A percentile compares a stretch with the other conserved stretches of the same genome.
Evolutionary conservation across 1,139 yeast species (phyloP).

Genomic region (Pichia sp.): DNA sequence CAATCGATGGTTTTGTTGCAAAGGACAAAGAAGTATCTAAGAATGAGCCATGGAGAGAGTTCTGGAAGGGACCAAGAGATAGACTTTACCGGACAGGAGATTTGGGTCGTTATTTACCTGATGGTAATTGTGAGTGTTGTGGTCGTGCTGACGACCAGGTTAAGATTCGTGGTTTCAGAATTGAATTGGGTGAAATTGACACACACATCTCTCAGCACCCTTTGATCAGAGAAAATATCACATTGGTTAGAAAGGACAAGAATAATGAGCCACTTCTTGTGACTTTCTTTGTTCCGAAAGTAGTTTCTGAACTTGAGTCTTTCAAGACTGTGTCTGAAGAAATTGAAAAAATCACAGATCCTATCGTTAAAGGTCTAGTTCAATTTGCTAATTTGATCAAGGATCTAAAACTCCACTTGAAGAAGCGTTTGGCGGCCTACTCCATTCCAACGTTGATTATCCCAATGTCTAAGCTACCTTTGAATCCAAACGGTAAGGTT

Average conservation of each 20-base stretch:
- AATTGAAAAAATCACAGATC: constrained; percentile 48
- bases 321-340: constrained; percentile 43
- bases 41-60: constrained; percentile 67
- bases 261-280: constrained; percentile 89
- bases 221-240: constrained; percentile 83
- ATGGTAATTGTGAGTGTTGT: constrained; percentile 95
- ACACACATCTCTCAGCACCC: constrained; percentile 94
- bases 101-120: constrained; percentile 92
- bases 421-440: constrained; percentile 85
- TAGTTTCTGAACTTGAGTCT: constrained; percentile 50
- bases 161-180: constrained; percentile 96
- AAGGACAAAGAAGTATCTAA: constrained; percentile 41
- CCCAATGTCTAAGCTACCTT: constrained; percentile 78
- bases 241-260: constrained; percentile 88
- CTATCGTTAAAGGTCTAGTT: constrained; percentile 76
- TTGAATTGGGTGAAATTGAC: constrained; percentile 96
- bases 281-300: constrained; percentile 87
- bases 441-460: constrained; percentile 92
- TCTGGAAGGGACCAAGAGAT: constrained; percentile 93
- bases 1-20: constrained; percentile 52
- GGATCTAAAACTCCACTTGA: constrained; percentile 75
- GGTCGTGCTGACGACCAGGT: constrained; percentile 99
- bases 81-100: constrained; percentile 96
- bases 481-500: constrained; percentile 97
- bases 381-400: constrained; percentile 72